A percentile compares a stretch with the other conserved stretches of the same genome.
phyloP scores from a whole-genome alignment of 1,284 basidiomycete species.

The Cutaneotrichosporon arboriforme region DNA sequence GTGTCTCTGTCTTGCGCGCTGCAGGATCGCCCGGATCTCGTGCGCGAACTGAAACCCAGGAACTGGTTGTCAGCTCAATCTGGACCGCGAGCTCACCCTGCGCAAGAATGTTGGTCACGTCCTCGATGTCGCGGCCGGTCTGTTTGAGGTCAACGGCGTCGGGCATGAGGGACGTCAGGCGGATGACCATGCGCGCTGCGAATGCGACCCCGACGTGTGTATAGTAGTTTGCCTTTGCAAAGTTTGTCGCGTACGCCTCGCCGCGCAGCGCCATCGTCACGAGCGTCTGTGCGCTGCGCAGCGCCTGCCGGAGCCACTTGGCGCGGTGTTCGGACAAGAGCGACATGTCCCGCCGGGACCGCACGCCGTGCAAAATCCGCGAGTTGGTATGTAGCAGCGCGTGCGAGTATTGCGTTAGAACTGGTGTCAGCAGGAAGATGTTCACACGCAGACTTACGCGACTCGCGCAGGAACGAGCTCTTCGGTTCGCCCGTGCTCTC shows the following conservation, averaged over 20 bases:
- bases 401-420: conserved; percentile 18
- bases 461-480: conserved; percentile 14
- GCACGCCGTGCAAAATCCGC: conserved; percentile 29
- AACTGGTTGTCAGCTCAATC: conserved; percentile 18
- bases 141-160: conserved; percentile 34
- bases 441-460: not conserved
- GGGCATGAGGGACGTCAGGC: conserved; percentile 35
- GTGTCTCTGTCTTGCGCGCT: conserved; percentile 28
- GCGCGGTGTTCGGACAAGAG: conserved; percentile 22
- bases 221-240: conserved; percentile 16
- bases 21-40: conserved; percentile 32
- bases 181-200: conserved; percentile 38
- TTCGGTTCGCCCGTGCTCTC: conserved; percentile 4
- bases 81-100: conserved; percentile 17
- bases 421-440: conserved; percentile 11
- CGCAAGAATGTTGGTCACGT: conserved; percentile 29
- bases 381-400: conserved; percentile 30
- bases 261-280: conserved; percentile 26
- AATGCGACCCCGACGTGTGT: conserved; percentile 35
- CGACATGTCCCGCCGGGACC: conserved; percentile 25
- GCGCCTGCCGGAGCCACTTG: conserved; percentile 24
- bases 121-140: conserved; percentile 38
- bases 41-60: conserved; percentile 40
- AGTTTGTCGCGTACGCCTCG: conserved; percentile 27
- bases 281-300: conserved; percentile 24